Conservation (phyloP, 495 filamentous ascomycete species). For the Neurospora sp. region DNA sequence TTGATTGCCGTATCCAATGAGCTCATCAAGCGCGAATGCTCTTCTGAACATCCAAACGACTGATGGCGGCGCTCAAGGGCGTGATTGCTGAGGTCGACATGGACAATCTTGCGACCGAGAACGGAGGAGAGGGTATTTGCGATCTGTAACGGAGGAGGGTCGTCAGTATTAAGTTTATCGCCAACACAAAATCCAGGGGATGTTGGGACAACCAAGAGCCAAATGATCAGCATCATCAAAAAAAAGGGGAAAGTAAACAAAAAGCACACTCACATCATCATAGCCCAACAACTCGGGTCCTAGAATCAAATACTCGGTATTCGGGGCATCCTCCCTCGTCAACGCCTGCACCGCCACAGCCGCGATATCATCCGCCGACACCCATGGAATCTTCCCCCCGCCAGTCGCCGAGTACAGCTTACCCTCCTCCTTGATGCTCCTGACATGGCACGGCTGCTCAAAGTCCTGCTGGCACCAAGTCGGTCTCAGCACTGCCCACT, state of each 20-base stretch:
- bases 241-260: neutral
- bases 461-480: slow-evolving; percentile 37
- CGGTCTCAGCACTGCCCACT: slow-evolving; percentile 32
- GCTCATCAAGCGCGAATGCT: slow-evolving; percentile 25
- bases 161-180: neutral
- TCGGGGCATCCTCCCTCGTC: slow-evolving; percentile 28
- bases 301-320: slow-evolving; percentile 34
- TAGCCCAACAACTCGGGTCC: slow-evolving; percentile 38
- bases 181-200: neutral
- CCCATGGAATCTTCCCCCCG: slow-evolving; percentile 35
- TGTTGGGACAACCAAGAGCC: too few relatives aligned
- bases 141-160: slow-evolving; percentile 18
- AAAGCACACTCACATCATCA: slow-evolving; percentile 28
- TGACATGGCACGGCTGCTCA: slow-evolving; percentile 19
- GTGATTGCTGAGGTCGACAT: slow-evolving; percentile 29
- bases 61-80: slow-evolving; percentile 18
- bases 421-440: slow-evolving; percentile 29
- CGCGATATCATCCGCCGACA: slow-evolving; percentile 39
- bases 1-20: slow-evolving; percentile 26
- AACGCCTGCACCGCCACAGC: slow-evolving; percentile 33
- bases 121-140: slow-evolving; percentile 30
- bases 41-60: slow-evolving; percentile 21
- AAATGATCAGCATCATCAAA: neutral
- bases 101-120: slow-evolving; percentile 30
- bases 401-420: slow-evolving; percentile 35